These are phyloP conservation scores for Coemansia sp. DNA, from an alignment of 192 early-diverging fungal genomes.

Conservation along the genomic window DNA sequence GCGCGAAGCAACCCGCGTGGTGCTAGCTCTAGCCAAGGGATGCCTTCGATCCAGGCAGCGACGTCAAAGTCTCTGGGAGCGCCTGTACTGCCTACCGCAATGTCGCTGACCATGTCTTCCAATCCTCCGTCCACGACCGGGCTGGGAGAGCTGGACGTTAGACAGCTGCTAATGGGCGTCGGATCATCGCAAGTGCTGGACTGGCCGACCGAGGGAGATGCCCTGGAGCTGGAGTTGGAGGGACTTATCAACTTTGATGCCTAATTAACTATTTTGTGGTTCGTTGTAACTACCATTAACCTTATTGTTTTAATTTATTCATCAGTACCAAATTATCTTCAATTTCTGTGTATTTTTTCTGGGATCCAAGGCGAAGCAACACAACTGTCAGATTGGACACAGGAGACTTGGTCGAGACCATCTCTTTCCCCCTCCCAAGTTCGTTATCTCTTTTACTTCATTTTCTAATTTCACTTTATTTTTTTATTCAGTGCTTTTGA, in stretches of 20 bases:
- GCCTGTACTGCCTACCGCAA: neutral
- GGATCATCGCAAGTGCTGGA: slow-evolving; percentile 26
- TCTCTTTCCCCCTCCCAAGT: neutral
- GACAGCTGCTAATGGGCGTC: slow-evolving; percentile 23
- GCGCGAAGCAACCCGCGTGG: neutral
- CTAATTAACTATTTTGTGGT: slow-evolving; percentile 6
- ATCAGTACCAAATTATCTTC: too few species aligned
- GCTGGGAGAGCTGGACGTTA: slow-evolving; percentile 23
- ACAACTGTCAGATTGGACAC: too few species aligned
- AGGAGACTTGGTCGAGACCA: too few species aligned
- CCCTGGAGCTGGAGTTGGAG: slow-evolving; percentile 51
- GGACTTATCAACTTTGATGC: slow-evolving; percentile 56
- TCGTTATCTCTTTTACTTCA: neutral
- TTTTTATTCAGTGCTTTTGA: slow-evolving; percentile 2
- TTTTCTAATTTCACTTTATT: neutral
- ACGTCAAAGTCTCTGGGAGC: neutral
- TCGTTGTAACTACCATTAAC: neutral
- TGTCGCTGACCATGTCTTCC: slow-evolving; percentile 32
- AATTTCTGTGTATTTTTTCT: too few species aligned
- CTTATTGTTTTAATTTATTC: too few species aligned
- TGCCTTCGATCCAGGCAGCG: neutral
- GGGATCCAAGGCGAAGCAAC: too few species aligned
- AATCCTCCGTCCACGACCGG: slow-evolving; percentile 41
- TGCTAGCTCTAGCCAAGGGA: neutral
- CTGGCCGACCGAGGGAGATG: slow-evolving; percentile 39